These are phyloP conservation scores for Arachis stenosperma DNA, from an alignment of 306 rosid genomes.

Conservation along the genomic window DNA sequence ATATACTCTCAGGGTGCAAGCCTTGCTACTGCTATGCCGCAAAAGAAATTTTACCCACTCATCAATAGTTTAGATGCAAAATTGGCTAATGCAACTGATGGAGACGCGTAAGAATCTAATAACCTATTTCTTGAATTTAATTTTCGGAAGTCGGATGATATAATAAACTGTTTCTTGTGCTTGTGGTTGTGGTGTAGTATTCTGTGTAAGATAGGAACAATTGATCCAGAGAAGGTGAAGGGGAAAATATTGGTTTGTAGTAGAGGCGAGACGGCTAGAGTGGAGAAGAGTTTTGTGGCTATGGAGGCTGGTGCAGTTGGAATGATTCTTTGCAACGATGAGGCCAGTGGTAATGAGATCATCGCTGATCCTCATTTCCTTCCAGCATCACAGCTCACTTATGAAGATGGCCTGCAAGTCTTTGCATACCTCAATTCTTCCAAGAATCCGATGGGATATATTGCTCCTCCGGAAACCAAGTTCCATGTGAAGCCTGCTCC, in stretches of 20 bases:
- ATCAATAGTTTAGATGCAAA: constrained; percentile 54
- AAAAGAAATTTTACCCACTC: constrained; percentile 59
- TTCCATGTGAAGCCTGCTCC: constrained; percentile 62
- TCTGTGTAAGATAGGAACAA: constrained; percentile 46
- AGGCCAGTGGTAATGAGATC: constrained; percentile 37
- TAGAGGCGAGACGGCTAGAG: constrained; percentile 48
- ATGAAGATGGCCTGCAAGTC: constrained; percentile 51
- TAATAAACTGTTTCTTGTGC: not conserved
- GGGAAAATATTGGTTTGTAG: constrained; percentile 70
- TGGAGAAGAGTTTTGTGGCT: constrained; percentile 59
- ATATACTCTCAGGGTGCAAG: constrained; percentile 57
- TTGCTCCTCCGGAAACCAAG: constrained; percentile 48
- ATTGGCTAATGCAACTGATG: constrained; percentile 12
- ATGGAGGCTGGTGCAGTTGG: constrained; percentile 71
- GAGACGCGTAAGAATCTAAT: constrained; percentile 52
- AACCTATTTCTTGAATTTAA: not conserved
- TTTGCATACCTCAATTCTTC: constrained; percentile 59
- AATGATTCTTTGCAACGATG: constrained; percentile 71
- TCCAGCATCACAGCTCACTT: constrained; percentile 61
- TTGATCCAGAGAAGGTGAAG: constrained; percentile 58
- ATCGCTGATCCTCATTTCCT: constrained; percentile 59
- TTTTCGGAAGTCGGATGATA: too few relatives aligned
- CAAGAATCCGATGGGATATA: constrained; percentile 55
- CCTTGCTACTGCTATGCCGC: constrained; percentile 45
- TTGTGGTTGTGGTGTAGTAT: constrained; percentile 33